phyloP scores from a whole-genome alignment of 2,329 filamentous ascomycete genomes.

The Penicillium verrucosum region DNA sequence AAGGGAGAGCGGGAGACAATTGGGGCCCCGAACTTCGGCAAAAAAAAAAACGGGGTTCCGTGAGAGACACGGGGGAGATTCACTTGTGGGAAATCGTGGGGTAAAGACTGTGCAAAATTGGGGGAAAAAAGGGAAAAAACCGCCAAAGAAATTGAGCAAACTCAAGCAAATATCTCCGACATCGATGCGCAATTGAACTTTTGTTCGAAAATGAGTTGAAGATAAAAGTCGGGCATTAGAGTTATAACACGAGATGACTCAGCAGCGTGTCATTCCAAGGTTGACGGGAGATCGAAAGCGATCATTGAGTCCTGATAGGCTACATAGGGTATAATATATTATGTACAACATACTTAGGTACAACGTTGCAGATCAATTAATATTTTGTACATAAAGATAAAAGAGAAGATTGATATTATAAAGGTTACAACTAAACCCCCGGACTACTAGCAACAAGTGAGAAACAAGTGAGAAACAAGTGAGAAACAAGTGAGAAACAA shows the following conservation, averaged over 20 bases:
- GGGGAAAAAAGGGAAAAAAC: slow-evolving; percentile 10
- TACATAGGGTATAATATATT: neutral
- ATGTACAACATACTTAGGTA: neutral
- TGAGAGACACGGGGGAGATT: neutral
- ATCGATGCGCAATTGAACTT: slow-evolving; percentile 3
- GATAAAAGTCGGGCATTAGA: slow-evolving; percentile 3
- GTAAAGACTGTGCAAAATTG: slow-evolving; percentile 5
- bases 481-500: neutral
- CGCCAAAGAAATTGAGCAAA: neutral
- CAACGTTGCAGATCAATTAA: too few relatives aligned
- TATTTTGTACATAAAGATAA: neutral
- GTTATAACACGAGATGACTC: slow-evolving; percentile 6
- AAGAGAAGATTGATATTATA: neutral
- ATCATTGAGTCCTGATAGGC: neutral
- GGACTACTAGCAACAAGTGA: neutral
- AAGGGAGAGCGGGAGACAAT: slow-evolving; percentile 1
- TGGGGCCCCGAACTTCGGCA: slow-evolving; percentile 3
- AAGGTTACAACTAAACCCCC: neutral
- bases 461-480: neutral
- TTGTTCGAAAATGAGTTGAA: neutral
- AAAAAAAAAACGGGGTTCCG: slow-evolving; percentile 1
- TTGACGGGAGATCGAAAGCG: neutral
- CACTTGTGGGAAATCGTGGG: neutral
- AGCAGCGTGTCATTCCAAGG: slow-evolving; percentile 5
- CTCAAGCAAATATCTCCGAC: neutral